These are phyloP conservation scores for Wallacemonas sp. DNA, from an alignment of 208 protist genomes.

Conservation along the genomic window DNA sequence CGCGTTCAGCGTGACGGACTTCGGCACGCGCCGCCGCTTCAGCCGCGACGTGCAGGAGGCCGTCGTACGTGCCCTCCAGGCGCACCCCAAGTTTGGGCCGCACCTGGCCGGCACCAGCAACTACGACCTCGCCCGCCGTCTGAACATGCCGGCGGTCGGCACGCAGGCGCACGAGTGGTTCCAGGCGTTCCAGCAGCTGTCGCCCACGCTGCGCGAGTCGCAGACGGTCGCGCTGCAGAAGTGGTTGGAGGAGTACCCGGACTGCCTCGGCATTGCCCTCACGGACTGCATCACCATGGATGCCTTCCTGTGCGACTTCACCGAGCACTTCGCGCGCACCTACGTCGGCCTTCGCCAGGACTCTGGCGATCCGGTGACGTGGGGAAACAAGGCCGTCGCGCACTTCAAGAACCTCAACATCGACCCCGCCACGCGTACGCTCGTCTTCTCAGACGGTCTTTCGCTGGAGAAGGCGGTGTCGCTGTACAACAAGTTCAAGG, in stretches of 20 bases:
- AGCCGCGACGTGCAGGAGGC: slow-evolving; percentile 79
- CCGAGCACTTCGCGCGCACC: slow-evolving; percentile 44
- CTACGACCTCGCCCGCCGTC: slow-evolving; percentile 74
- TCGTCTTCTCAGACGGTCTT: slow-evolving; percentile 91
- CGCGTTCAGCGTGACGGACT: slow-evolving; percentile 70
- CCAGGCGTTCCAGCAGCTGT: slow-evolving; percentile 89
- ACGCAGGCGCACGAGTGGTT: slow-evolving; percentile 93
- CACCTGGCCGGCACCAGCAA: slow-evolving; percentile 86
- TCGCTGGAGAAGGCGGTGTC: slow-evolving; percentile 60
- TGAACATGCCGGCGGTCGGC: slow-evolving; percentile 61
- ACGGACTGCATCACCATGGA: slow-evolving; percentile 93
- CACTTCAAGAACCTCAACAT: slow-evolving; percentile 82
- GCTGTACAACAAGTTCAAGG: slow-evolving; percentile 66
- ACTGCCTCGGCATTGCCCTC: slow-evolving; percentile 78
- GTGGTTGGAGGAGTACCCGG: slow-evolving; percentile 85
- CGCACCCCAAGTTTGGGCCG: slow-evolving; percentile 48
- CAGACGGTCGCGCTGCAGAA: slow-evolving; percentile 71
- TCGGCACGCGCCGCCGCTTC: slow-evolving; percentile 85
- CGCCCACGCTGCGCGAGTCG: slow-evolving; percentile 56
- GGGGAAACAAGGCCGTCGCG: slow-evolving; percentile 74
- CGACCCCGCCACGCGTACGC: slow-evolving; percentile 67
- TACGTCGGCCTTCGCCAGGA: slow-evolving; percentile 85
- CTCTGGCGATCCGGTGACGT: slow-evolving; percentile 72
- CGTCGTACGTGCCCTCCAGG: slow-evolving; percentile 54
- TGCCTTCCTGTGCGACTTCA: slow-evolving; percentile 81